These are phyloP conservation scores for Alternaria sp. DNA, from an alignment of 2,329 filamentous ascomycete genomes.

Conservation along the genomic window DNA sequence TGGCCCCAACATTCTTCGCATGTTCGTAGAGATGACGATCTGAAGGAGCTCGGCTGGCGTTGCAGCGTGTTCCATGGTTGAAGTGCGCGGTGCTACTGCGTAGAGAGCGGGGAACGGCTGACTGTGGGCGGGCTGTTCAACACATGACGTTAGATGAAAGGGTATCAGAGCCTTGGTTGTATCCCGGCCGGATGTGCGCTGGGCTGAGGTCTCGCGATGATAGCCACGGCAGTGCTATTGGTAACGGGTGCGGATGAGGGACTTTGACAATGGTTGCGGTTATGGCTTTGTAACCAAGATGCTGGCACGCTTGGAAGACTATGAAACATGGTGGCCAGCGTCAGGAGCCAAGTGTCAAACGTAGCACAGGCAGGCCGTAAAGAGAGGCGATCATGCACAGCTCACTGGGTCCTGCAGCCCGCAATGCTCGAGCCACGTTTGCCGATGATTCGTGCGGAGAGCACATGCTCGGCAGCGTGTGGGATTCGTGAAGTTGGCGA, in stretches of 20 bases:
- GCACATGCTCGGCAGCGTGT: slow-evolving; percentile 9
- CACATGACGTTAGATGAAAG: slow-evolving; percentile 18
- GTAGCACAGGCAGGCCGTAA: slow-evolving; percentile 10
- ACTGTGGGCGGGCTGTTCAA: slow-evolving; percentile 7
- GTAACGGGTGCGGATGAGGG: slow-evolving; percentile 9
- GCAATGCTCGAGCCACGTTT: slow-evolving; percentile 25
- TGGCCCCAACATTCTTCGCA: slow-evolving; percentile 21
- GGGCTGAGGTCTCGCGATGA: slow-evolving; percentile 12
- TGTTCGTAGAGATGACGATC: slow-evolving; percentile 20
- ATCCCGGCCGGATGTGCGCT: slow-evolving; percentile 14
- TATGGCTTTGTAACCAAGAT: slow-evolving; percentile 15
- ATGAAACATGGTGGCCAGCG: slow-evolving; percentile 8
- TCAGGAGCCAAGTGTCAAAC: slow-evolving; percentile 11
- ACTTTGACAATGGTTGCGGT: slow-evolving; percentile 21
- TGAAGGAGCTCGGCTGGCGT: slow-evolving; percentile 17
- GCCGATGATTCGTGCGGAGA: slow-evolving; percentile 31
- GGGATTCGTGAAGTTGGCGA: slow-evolving; percentile 26
- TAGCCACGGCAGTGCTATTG: slow-evolving; percentile 8
- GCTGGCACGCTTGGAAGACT: slow-evolving; percentile 9
- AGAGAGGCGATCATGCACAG: slow-evolving; percentile 23
- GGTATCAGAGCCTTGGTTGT: slow-evolving; percentile 10
- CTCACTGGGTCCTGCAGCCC: slow-evolving; percentile 6
- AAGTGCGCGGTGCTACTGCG: slow-evolving; percentile 12
- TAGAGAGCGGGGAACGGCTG: slow-evolving; percentile 25
- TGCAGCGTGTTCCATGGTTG: slow-evolving; percentile 16